phyloP scores from a whole-genome alignment of 2,329 filamentous ascomycete species.

The Dactylellina sp. region DNA sequence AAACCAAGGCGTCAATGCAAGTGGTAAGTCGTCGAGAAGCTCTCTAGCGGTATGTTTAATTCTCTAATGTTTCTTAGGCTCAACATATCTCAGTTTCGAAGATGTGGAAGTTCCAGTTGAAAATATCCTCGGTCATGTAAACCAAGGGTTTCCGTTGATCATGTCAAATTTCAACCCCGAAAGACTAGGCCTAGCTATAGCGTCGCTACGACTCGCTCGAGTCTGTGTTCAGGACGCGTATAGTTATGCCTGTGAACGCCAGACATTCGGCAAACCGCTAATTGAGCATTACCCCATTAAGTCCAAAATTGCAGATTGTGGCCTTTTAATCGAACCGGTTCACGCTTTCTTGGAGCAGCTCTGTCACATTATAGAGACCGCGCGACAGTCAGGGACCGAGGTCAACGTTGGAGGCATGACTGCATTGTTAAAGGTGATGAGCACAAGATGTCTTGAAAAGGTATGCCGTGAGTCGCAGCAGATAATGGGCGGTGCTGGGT shows the following conservation, averaged over 20 bases:
- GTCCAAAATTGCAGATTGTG: conserved; percentile 72
- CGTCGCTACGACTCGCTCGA: conserved; percentile 72
- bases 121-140: conserved; percentile 77
- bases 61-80: conserved; percentile 67
- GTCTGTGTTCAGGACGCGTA: conserved; percentile 73
- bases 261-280: conserved; percentile 75
- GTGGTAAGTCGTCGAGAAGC: conserved; percentile 65
- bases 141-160: conserved; percentile 77
- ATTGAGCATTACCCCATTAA: conserved; percentile 78
- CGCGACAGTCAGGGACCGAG: conserved; percentile 63
- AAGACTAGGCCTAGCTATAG: conserved; percentile 75
- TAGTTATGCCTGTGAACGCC: conserved; percentile 74
- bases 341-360: conserved; percentile 74
- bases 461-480: conserved; percentile 70
- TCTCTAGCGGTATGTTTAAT: background rate
- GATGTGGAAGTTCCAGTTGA: conserved; percentile 77
- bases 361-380: conserved; percentile 68
- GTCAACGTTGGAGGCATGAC: conserved; percentile 68
- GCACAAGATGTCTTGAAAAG: conserved; percentile 68
- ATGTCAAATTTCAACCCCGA: conserved; percentile 88
- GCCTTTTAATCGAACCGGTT: conserved; percentile 71
- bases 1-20: conserved; percentile 73
- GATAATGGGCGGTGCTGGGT: conserved; percentile 69
- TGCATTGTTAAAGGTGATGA: conserved; percentile 68
- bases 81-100: conserved; percentile 80